phyloP scores from a whole-genome alignment of 2,329 filamentous ascomycete genomes.

The Penicillium digitatum region DNA sequence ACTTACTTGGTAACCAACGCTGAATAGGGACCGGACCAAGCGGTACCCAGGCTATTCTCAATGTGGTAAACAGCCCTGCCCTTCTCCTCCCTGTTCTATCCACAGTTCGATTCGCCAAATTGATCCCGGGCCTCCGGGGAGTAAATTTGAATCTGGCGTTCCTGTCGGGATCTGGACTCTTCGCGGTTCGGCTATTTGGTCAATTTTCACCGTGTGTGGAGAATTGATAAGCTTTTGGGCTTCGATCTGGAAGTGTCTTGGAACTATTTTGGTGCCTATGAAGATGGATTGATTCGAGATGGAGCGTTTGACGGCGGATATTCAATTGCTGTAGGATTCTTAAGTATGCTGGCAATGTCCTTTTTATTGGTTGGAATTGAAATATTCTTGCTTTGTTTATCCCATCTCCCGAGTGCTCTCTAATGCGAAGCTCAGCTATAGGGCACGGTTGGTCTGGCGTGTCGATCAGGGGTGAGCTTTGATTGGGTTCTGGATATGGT shows the following conservation, averaged over 20 bases:
- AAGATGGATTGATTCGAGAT: neutral
- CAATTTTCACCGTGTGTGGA: too few relatives aligned
- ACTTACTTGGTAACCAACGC: neutral
- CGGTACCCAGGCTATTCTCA: neutral
- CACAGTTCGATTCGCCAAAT: neutral
- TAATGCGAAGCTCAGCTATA: neutral
- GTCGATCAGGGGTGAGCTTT: constrained; percentile 5
- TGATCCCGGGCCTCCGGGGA: too few relatives aligned
- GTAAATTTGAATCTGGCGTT: neutral
- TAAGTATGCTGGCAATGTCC: neutral
- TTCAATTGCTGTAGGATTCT: neutral
- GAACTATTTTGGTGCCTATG: too few relatives aligned
- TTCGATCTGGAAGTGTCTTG: neutral
- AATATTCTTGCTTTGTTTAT: neutral
- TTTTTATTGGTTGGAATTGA: too few relatives aligned
- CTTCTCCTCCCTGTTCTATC: neutral
- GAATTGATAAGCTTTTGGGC: too few relatives aligned
- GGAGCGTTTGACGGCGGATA: neutral
- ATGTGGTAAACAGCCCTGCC: neutral
- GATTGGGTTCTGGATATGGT: neutral
- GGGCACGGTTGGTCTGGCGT: neutral
- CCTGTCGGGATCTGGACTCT: neutral
- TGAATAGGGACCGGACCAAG: neutral
- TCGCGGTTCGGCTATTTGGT: too few relatives aligned
- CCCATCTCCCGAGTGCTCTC: neutral